A percentile compares a stretch with the other conserved stretches of the same genome.
Conservation (phyloP, 495 filamentous ascomycete species). For the Bathelium albidoporum region DNA sequence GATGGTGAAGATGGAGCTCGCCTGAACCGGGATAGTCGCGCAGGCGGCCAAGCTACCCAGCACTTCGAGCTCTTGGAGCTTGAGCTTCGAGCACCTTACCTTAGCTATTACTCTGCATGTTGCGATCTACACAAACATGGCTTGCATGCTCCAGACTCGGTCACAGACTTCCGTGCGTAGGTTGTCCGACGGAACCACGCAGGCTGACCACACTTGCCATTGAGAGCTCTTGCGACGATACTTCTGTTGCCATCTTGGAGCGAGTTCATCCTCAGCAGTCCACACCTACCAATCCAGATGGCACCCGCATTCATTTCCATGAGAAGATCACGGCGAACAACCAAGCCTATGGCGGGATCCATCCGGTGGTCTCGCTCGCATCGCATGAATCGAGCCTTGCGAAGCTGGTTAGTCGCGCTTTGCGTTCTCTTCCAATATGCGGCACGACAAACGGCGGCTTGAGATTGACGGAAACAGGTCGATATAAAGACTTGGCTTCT, state of each 20-base stretch:
- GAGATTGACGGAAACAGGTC: background rate
- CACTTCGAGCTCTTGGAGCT: too few relatives aligned
- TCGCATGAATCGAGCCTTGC: slow-evolving; percentile 64
- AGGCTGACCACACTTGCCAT: slow-evolving; percentile 59
- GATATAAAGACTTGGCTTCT: background rate
- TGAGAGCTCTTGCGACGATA: slow-evolving; percentile 96
- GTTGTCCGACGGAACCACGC: too few relatives aligned
- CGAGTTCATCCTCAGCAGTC: slow-evolving; percentile 25
- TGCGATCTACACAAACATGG: background rate
- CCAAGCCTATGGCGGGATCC: slow-evolving; percentile 58
- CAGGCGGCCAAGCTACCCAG: too few relatives aligned
- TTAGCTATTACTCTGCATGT: background rate
- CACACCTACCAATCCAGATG: background rate
- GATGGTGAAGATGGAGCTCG: background rate
- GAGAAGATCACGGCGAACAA: slow-evolving; percentile 74
- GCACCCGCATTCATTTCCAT: slow-evolving; percentile 53
- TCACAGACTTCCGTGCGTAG: background rate
- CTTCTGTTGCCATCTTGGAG: slow-evolving; percentile 75
- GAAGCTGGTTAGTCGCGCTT: slow-evolving; percentile 51
- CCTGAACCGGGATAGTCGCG: background rate
- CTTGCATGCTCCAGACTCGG: background rate
- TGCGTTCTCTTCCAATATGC: background rate
- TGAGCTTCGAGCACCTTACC: background rate
- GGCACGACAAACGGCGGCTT: background rate
- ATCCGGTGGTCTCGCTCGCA: slow-evolving; percentile 61